Conservation (phyloP, 345 rosid species). For the Hevea brasiliensis region DNA sequence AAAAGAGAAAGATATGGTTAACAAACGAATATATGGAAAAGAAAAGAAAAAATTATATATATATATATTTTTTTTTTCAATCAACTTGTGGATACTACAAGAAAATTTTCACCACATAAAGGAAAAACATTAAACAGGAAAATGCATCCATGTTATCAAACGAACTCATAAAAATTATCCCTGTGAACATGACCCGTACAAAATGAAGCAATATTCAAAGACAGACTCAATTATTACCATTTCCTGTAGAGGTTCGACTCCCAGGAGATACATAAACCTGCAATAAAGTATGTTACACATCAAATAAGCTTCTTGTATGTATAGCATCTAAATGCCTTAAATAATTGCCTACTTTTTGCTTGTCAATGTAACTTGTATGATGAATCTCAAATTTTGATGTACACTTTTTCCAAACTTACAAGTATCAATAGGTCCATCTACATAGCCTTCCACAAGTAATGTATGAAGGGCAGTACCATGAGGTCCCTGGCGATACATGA, state of each 20-base stretch:
- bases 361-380: neutral
- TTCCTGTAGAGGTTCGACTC: slow-evolving; percentile 68
- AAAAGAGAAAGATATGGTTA: neutral
- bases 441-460: slow-evolving; percentile 90
- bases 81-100: neutral
- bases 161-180: neutral
- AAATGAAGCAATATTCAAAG: neutral
- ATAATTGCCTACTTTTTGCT: neutral
- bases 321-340: slow-evolving; percentile 4
- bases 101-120: neutral
- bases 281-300: slow-evolving; percentile 15
- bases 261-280: slow-evolving; percentile 91
- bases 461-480: slow-evolving; percentile 78
- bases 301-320: slow-evolving; percentile 10
- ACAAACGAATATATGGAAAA: neutral
- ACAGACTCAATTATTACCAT: slow-evolving; percentile 55
- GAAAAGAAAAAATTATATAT: neutral
- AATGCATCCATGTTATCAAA: neutral
- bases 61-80: no score
- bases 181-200: neutral
- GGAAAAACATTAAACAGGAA: neutral
- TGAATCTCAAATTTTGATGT: slow-evolving; percentile 7
- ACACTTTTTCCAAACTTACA: slow-evolving; percentile 50
- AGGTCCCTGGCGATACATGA: slow-evolving; percentile 93
- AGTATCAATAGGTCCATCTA: slow-evolving; percentile 78